Base-by-base conservation (phyloP, 2,329 filamentous ascomycete species). In the Coccinonectria pachysandricola region DNA sequence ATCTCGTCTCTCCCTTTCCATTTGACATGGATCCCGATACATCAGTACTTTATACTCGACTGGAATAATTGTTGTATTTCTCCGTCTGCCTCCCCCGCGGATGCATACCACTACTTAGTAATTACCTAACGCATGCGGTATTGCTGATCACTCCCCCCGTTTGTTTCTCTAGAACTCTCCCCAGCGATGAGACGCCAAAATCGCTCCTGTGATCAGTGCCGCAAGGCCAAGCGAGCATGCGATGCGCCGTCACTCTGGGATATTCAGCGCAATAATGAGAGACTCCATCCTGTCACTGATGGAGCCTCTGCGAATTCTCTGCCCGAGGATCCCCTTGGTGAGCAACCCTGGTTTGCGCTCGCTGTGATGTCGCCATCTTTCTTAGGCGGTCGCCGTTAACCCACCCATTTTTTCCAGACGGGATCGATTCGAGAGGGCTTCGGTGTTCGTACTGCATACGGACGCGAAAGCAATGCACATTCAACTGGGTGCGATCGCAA, bases 211-310 rank as follows among this genome's bases (percentile, higher is more conserved):
- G 43, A 46, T 25, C 43, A 46, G 36, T 46, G 43, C 32, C 41
- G 43, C 25, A 46, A 46, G 39, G 43, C 43, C 31, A 46, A 46
- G 33, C 39, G 43, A 28, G 43, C 43, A 34, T 46, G 43, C 32
- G 43, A 46, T 29, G 43, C 43, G 37, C 43, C 43, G 12, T 46
- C 43, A 6, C 23, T 46, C n/a, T 46, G 43, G 43, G 43, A 46
- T 12, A 46, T 46, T 12, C 43, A 46, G 21, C 42, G 43, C 32
- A 46, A 46, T 29, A 27, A 41, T 3, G 43, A 43, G 28, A 45
- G 43, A 23, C 26, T 41, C 29, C 42, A 39, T 24, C 35, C 34
- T 21, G 39, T 31, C 25, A 13, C 26, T 14, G 43, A 46, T 13
- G 35, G 36, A 18, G 22, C 32, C 23, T 38, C 34, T 17, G 36